phyloP scores from a whole-genome alignment of 441 rosid species.

The Melastoma candidum region DNA sequence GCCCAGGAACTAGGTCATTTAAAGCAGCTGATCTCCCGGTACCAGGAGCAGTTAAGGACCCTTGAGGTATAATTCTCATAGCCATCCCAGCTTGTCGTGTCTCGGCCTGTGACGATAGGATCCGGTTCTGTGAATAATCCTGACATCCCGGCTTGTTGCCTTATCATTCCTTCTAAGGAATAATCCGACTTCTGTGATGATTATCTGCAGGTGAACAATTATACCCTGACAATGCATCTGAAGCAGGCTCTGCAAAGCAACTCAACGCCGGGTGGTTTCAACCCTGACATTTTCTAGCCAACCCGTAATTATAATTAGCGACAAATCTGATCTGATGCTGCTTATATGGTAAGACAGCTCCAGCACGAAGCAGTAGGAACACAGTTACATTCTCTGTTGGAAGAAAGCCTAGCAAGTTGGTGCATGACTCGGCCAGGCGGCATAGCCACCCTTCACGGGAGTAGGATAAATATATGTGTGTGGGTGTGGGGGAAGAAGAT shows the following conservation, averaged over 20 bases:
- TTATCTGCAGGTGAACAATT: conserved; percentile 56
- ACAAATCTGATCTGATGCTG: neutral
- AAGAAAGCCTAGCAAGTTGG: no score
- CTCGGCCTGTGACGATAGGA: neutral
- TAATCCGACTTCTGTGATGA: conserved; percentile 8
- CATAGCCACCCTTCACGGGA: no score
- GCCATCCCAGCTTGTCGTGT: no score
- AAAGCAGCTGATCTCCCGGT: conserved; percentile 62
- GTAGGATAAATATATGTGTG: no score
- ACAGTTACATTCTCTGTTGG: no score
- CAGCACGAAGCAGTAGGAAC: no score
- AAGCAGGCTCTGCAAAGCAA: conserved; percentile 81
- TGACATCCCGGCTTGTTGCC: no score
- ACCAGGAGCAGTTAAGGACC: conserved; percentile 81
- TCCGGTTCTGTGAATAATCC: no score
- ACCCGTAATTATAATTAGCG: neutral
- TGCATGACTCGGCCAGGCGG: no score
- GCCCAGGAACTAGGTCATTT: conserved; percentile 65
- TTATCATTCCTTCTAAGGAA: neutral
- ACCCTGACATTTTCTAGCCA: conserved; percentile 75
- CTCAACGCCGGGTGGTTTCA: conserved; percentile 72
- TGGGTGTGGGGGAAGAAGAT: no score
- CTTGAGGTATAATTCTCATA: conserved; percentile 42
- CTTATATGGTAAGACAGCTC: no score
- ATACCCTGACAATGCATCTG: conserved; percentile 83